These are phyloP conservation scores for Salix purpurea DNA, from an alignment of 345 rosid species.

Conservation along the genomic window DNA sequence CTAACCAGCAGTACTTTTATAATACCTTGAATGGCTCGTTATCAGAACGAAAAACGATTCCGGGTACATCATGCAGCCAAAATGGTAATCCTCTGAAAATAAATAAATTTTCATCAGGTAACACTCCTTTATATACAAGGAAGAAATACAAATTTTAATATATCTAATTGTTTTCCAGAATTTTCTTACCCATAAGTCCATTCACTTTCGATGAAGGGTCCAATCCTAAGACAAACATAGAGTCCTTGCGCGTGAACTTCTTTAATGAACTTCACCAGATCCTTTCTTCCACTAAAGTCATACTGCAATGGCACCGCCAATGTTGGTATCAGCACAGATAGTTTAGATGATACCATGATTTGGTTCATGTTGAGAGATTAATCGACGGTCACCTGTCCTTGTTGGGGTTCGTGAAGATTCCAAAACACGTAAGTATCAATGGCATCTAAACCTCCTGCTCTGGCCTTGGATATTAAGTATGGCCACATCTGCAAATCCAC, in stretches of 20 bases:
- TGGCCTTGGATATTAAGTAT: conserved; percentile 63
- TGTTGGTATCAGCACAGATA: neutral
- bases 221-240: conserved; percentile 66
- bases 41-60: conserved; percentile 3
- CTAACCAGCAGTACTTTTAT: too few species aligned
- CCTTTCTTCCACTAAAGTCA: conserved; percentile 67
- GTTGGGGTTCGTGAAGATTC: conserved; percentile 77
- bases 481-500: conserved; percentile 68
- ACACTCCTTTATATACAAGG: neutral
- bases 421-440: conserved; percentile 84
- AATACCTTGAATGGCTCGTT: neutral
- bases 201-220: conserved; percentile 73
- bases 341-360: neutral
- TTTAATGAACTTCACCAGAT: conserved; percentile 61
- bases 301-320: conserved; percentile 34
- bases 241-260: conserved; percentile 71
- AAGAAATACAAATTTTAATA: too few species aligned
- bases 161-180: too few species aligned
- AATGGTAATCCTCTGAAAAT: neutral
- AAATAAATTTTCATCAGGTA: neutral
- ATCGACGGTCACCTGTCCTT: conserved; percentile 46
- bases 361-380: neutral
- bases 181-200: conserved; percentile 69
- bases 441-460: conserved; percentile 77
- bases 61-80: conserved; percentile 2